These are phyloP conservation scores for Boletus semigastroideus DNA, from an alignment of 1,284 basidiomycete species.

Conservation along the genomic window DNA sequence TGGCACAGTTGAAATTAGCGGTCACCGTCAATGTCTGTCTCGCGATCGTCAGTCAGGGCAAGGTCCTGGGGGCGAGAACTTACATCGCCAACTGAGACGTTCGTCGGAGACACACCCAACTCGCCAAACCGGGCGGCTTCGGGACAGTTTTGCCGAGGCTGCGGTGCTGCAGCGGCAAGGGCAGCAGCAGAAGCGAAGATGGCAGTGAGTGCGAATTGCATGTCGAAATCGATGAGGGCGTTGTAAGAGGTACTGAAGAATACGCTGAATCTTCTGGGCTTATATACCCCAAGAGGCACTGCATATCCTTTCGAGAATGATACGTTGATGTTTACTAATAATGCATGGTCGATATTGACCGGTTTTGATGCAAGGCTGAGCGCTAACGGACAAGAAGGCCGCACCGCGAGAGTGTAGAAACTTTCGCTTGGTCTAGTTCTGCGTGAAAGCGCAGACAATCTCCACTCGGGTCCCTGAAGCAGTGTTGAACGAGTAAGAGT, in stretches of 20 bases:
- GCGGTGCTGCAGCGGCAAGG: constrained; percentile 19
- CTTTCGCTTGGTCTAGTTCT: background rate
- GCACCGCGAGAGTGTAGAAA: background rate
- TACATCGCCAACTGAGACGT: constrained; percentile 28
- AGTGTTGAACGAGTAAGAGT: too few relatives aligned
- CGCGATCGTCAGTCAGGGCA: constrained; percentile 2
- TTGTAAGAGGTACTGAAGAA: background rate
- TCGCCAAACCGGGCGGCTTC: constrained; percentile 26
- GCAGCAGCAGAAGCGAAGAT: constrained; percentile 11
- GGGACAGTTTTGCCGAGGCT: constrained; percentile 23
- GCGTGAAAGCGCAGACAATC: background rate
- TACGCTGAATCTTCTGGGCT: background rate
- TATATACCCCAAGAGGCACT: constrained; percentile 10
- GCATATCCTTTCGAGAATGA: background rate
- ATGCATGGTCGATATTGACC: background rate
- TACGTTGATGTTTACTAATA: background rate
- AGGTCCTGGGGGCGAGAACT: background rate
- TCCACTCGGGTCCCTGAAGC: too few relatives aligned
- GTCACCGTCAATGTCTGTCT: constrained; percentile 24
- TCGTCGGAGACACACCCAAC: constrained; percentile 22
- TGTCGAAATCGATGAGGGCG: constrained; percentile 2
- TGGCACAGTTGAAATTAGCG: constrained; percentile 31
- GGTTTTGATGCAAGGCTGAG: background rate
- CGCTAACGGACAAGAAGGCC: constrained; percentile 1
- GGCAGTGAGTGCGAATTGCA: constrained; percentile 20